Evolutionary conservation across 495 filamentous ascomycete genomes (phyloP), one percentile per base, ranked within the genome.

Genomic region (Annulohypoxylon bovei): DNA sequence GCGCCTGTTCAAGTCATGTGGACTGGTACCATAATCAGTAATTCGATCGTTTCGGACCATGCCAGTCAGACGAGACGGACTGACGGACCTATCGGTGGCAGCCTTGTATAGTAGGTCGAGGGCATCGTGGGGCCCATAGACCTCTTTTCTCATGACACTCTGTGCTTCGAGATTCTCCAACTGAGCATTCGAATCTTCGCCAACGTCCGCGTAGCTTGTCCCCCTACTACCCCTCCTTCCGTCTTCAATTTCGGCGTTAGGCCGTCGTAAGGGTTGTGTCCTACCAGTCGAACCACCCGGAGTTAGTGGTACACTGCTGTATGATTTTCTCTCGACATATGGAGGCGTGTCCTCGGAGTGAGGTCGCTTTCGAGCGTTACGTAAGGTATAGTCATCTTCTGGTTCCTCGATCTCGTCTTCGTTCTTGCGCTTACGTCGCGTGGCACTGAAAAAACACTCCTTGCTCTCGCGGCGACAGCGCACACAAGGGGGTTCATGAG

Each of bases 391-490:
- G 16, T 88, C 86, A 53, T 82, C 86, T 76, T 50, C 85, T 75
- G 53, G 85, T 56, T 72, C 80, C 62, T 88, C 83, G 30, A 75
- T 78, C n/a, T 85, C 81, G 25, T 86, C 89, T 62, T 93, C 91
- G 54, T 85, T 83, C 82, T 96, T 96, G 73, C 93, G 86, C 88
- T 98, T 98, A 70, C 95, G 87, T 47, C 95, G 86, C 39, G 94
- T 98, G n/a, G 93, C 92, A 67, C 94, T 97, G 84, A 99, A 98
- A 84, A 89, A 95, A 84, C 95, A 99, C 71, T 97, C 90, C 80
- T 97, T 97, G 81, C 89, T 87, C 81, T 99, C 95, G 64, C 95
- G 89, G 23, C 93, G 89, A 79, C 95, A 99, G 76, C 95, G 88
- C 64, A 95, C 92, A 75, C 95, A 99, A 1, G 96, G 96, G 42